These are phyloP conservation scores for Furcasterigmium sp. DNA, from an alignment of 2,329 filamentous ascomycete species.

Conservation along the genomic window DNA sequence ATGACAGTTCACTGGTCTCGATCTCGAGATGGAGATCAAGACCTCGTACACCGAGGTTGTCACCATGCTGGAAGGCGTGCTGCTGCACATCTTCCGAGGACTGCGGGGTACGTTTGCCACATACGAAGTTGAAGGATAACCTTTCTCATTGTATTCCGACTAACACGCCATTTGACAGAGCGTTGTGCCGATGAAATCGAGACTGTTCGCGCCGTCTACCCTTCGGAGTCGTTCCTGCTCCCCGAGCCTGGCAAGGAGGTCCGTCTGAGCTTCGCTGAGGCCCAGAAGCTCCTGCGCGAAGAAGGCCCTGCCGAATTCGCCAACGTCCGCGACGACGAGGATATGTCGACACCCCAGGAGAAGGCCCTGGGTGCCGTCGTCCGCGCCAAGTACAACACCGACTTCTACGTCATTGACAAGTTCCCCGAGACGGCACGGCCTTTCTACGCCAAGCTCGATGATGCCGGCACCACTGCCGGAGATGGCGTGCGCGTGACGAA, in stretches of 20 bases:
- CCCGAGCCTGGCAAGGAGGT: slow-evolving; percentile 70
- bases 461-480: slow-evolving; percentile 57
- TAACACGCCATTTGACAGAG: no score
- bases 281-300: slow-evolving; percentile 69
- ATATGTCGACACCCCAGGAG: slow-evolving; percentile 76
- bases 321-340: slow-evolving; percentile 70
- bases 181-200: slow-evolving; percentile 68
- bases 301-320: slow-evolving; percentile 63
- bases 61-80: slow-evolving; percentile 65
- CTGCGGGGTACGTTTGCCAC: no score
- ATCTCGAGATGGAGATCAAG: slow-evolving; percentile 86
- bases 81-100: slow-evolving; percentile 76
- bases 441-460: slow-evolving; percentile 88
- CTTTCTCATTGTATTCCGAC: no score
- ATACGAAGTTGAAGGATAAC: no score
- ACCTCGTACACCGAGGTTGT: slow-evolving; percentile 73
- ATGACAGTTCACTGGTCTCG: slow-evolving; percentile 70
- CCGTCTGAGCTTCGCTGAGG: slow-evolving; percentile 72
- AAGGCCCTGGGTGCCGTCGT: slow-evolving; percentile 86
- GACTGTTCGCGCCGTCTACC: slow-evolving; percentile 66
- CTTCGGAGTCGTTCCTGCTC: slow-evolving; percentile 72
- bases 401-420: slow-evolving; percentile 97
- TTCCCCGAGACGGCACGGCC: slow-evolving; percentile 86
- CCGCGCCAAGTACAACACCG: slow-evolving; percentile 82
- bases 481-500: slow-evolving; percentile 63